Evolutionary conservation across 2,329 filamentous ascomycete genomes (phyloP).

Genomic region (Penicillium sp.): DNA sequence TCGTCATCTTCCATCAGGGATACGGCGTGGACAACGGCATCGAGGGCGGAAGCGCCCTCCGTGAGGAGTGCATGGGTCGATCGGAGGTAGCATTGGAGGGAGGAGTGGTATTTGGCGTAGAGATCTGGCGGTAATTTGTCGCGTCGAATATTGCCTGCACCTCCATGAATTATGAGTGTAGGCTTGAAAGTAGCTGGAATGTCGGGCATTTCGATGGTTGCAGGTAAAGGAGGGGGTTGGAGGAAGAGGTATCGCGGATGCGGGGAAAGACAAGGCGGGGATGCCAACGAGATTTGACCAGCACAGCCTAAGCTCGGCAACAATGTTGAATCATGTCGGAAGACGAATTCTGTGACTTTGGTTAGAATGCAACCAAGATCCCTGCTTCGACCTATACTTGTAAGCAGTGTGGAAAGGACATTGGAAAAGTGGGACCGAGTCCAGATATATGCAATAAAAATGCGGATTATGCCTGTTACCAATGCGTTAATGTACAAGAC

Average conservation of each 20-base stretch:
- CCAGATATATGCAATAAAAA: constrained; percentile 12
- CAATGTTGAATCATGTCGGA: background rate
- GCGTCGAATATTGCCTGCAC: constrained; percentile 69
- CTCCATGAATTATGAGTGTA: constrained; percentile 70
- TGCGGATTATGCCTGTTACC: constrained; percentile 35
- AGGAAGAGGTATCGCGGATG: constrained; percentile 4
- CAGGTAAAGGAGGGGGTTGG: background rate
- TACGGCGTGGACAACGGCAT: constrained; percentile 75
- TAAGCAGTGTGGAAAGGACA: background rate
- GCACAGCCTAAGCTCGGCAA: background rate
- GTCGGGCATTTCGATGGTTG: constrained; percentile 5
- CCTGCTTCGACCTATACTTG: background rate
- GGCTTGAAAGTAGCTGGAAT: constrained; percentile 45
- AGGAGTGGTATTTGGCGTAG: constrained; percentile 60
- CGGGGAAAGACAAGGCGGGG: constrained; percentile 17
- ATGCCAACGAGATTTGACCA: background rate
- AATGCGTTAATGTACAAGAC: constrained; percentile 39
- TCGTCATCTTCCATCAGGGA: constrained; percentile 73
- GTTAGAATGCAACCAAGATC: background rate
- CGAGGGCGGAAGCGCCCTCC: constrained; percentile 61
- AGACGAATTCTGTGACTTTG: background rate
- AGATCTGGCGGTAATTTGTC: constrained; percentile 59
- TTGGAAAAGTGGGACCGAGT: background rate
- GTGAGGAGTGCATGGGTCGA: constrained; percentile 45
- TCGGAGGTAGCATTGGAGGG: constrained; percentile 64